These are phyloP conservation scores for Actinomucor elegans DNA, from an alignment of 371 early-diverging fungal genomes.

Conservation along the genomic window DNA sequence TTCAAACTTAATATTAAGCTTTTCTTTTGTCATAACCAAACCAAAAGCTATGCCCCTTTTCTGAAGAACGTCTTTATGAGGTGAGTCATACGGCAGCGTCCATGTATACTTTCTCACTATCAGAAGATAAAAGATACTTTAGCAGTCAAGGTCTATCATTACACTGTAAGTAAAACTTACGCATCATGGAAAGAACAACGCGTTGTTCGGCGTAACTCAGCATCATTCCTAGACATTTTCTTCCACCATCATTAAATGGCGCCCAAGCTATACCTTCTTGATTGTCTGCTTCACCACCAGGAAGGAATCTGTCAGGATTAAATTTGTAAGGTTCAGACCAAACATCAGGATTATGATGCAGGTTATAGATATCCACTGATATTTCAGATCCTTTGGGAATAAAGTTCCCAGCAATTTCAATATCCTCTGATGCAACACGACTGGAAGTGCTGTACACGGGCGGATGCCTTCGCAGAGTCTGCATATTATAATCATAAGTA, in stretches of 20 bases:
- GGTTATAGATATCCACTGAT: constrained; percentile 31
- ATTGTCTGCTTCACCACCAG: constrained; percentile 28
- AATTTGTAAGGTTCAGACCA: constrained; percentile 45
- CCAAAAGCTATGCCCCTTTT: constrained; percentile 16
- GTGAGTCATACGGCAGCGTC: constrained; percentile 17
- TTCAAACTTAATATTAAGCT: constrained; percentile 12
- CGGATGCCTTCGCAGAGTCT: constrained; percentile 44
- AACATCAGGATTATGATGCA: constrained; percentile 38
- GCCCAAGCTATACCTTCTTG: constrained; percentile 41
- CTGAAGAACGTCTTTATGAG: constrained; percentile 15
- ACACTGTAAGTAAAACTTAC: constrained; percentile 3
- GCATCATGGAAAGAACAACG: constrained; percentile 42
- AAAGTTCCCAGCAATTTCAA: constrained; percentile 30
- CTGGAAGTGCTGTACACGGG: constrained; percentile 22
- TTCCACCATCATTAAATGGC: constrained; percentile 48
- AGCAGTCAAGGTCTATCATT: neutral
- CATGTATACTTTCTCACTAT: constrained; percentile 27
- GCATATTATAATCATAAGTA: no score
- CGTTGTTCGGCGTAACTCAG: constrained; percentile 55
- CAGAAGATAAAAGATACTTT: neutral
- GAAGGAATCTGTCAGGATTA: constrained; percentile 50
- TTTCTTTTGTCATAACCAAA: constrained; percentile 4
- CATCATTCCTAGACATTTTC: constrained; percentile 57
- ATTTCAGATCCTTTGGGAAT: constrained; percentile 45
- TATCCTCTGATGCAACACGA: constrained; percentile 30